A percentile compares a stretch with the other conserved stretches of the same genome.
Evolutionary conservation across 192 early-diverging fungal species (phyloP).

Genomic region (Paraglomus occultum): DNA sequence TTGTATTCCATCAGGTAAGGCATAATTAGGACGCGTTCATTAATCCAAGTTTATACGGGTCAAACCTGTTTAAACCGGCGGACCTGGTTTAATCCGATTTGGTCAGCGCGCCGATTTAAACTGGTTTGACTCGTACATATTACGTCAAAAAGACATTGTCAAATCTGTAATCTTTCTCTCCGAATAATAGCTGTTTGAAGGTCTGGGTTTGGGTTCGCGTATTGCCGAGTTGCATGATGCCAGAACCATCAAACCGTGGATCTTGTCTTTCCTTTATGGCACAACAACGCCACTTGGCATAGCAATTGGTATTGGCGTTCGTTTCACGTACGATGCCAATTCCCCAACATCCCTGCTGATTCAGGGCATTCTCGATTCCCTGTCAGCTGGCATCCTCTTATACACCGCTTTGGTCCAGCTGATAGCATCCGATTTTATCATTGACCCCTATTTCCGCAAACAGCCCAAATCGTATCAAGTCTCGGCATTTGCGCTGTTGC

Average conservation of each 20-base stretch:
- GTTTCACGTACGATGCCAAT: conserved; percentile 55
- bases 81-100: conserved; percentile 18
- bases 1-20: conserved; percentile 75
- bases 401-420: conserved; percentile 77
- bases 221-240: conserved; percentile 52
- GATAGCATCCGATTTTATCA: conserved; percentile 68
- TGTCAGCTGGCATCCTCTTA: conserved; percentile 80
- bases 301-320: conserved; percentile 73
- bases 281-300: conserved; percentile 85
- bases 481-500: conserved; percentile 59
- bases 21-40: conserved; percentile 15
- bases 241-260: conserved; percentile 43
- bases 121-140: too few species aligned
- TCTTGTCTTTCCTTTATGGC: conserved; percentile 61
- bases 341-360: conserved; percentile 54
- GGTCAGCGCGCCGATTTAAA: background rate
- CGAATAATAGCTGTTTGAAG: conserved; percentile 65
- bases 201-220: conserved; percentile 73
- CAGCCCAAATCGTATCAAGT: conserved; percentile 36
- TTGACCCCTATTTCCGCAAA: conserved; percentile 49
- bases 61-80: background rate
- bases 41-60: background rate
- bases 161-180: background rate
- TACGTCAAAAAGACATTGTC: conserved; percentile 18
- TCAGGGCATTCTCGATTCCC: conserved; percentile 74